These are phyloP conservation scores for Globisporangium camurandrum DNA, from an alignment of 352 stramenopile genomes.

Conservation along the genomic window DNA sequence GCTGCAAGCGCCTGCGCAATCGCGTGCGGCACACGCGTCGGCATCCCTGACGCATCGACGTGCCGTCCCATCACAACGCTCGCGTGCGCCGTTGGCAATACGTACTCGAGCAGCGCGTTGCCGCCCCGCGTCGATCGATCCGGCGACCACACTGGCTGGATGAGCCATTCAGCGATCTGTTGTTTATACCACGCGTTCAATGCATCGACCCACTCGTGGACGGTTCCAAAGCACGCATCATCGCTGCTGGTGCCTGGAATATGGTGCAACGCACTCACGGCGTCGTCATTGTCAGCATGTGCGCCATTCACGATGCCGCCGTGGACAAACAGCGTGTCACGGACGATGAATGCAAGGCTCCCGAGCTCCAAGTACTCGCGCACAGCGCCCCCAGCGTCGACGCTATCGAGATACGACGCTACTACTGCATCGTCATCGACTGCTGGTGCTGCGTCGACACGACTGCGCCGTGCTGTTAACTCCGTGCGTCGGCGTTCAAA, in stretches of 20 bases:
- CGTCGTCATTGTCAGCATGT: no score
- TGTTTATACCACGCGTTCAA: slow-evolving; percentile 81
- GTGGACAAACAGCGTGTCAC: slow-evolving; percentile 91
- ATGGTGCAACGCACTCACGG: no score
- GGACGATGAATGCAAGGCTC: slow-evolving; percentile 66
- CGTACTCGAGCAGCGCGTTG: slow-evolving; percentile 65
- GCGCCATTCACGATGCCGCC: slow-evolving; percentile 82
- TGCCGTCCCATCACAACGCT: slow-evolving; percentile 75
- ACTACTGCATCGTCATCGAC: slow-evolving; percentile 78
- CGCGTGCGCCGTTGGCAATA: slow-evolving; percentile 39
- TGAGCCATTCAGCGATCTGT: slow-evolving; percentile 73
- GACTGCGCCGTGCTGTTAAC: slow-evolving; percentile 32
- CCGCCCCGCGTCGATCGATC: slow-evolving; percentile 50
- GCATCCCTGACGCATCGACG: slow-evolving; percentile 76
- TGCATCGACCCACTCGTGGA: slow-evolving; percentile 44
- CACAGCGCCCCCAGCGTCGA: slow-evolving; percentile 65
- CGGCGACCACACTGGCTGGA: slow-evolving; percentile 64
- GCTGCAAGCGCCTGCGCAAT: slow-evolving; percentile 50
- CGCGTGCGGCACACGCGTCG: slow-evolving; percentile 25
- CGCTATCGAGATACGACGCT: slow-evolving; percentile 66
- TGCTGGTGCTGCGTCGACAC: slow-evolving; percentile 1
- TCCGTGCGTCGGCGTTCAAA: slow-evolving; percentile 86
- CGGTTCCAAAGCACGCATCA: no score
- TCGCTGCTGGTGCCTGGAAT: no score
- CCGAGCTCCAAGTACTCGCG: slow-evolving; percentile 81